Evolutionary conservation across 306 rosid species (phyloP).

Genomic region (Rubus parviflorus): DNA sequence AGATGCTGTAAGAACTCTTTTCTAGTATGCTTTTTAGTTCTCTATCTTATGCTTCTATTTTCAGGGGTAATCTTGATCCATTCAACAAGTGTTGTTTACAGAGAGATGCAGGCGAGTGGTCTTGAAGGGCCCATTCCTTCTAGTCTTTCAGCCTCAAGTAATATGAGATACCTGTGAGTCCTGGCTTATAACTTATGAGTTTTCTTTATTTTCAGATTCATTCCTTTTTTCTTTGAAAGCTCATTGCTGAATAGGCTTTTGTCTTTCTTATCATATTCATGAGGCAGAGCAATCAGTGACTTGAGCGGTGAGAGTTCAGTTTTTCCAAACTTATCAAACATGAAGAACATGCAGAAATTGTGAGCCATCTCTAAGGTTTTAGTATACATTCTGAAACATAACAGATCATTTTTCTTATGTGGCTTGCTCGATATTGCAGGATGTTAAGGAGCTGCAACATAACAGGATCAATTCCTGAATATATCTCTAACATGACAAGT

Average conservation of each 20-base stretch:
- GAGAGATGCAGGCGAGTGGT: slow-evolving; percentile 37
- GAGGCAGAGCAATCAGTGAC: slow-evolving; percentile 33
- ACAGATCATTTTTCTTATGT: neutral
- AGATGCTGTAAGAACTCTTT: slow-evolving; percentile 17
- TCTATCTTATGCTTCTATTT: neutral
- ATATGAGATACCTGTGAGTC: slow-evolving; percentile 29
- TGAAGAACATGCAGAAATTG: slow-evolving; percentile 14
- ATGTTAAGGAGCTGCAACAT: slow-evolving; percentile 33
- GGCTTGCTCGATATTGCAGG: slow-evolving; percentile 25
- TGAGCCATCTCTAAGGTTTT: slow-evolving; percentile 14
- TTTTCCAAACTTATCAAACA: slow-evolving; percentile 27
- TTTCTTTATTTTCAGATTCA: neutral
- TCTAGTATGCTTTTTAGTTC: neutral
- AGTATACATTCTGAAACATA: neutral
- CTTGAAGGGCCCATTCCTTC: slow-evolving; percentile 37
- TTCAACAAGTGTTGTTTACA: neutral
- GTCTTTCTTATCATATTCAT: neutral
- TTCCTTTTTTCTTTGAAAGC: neutral
- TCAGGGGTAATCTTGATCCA: neutral
- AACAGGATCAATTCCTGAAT: slow-evolving; percentile 25
- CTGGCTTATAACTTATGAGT: neutral
- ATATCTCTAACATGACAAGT: slow-evolving; percentile 1
- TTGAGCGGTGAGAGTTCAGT: slow-evolving; percentile 15
- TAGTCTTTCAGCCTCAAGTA: slow-evolving; percentile 18
- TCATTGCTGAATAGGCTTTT: neutral